Evolutionary conservation across 106 monocot species (phyloP).

Genomic region (Ottelia alismoides): DNA sequence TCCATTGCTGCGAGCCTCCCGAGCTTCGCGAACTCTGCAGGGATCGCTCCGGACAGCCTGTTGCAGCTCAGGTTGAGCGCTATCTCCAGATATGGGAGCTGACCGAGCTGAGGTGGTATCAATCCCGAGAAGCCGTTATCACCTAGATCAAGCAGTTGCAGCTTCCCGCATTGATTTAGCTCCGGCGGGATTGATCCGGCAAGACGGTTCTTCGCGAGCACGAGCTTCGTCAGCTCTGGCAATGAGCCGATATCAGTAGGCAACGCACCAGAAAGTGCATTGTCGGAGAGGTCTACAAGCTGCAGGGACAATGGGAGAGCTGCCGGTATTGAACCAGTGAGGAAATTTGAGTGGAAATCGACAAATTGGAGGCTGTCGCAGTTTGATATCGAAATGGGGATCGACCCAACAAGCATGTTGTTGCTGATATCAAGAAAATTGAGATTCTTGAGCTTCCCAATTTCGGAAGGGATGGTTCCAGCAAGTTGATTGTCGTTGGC

Average conservation of each 20-base stretch:
- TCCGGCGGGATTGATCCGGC: conserved; percentile 55
- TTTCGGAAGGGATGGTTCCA: conserved; percentile 63
- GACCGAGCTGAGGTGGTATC: conserved; percentile 55
- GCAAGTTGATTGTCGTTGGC: conserved; percentile 45
- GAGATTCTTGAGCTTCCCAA: conserved; percentile 51
- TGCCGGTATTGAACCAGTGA: conserved; percentile 46
- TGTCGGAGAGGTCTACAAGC: conserved; percentile 65
- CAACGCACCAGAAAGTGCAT: conserved; percentile 40
- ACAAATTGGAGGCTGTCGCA: conserved; percentile 62
- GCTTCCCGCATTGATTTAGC: conserved; percentile 48
- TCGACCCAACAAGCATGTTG: conserved; percentile 41
- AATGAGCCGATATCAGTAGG: conserved; percentile 30
- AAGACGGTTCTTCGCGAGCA: conserved; percentile 42
- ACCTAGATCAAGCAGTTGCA: conserved; percentile 75
- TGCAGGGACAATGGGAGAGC: conserved; percentile 41
- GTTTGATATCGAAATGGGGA: conserved; percentile 48
- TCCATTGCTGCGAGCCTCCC: conserved; percentile 64
- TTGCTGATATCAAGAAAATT: conserved; percentile 75
- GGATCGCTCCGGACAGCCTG: conserved; percentile 54
- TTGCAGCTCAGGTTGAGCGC: conserved; percentile 88
- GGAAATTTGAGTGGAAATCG: conserved; percentile 73
- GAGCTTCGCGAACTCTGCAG: conserved; percentile 32
- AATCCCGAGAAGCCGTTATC: conserved; percentile 52
- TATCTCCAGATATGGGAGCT: conserved; percentile 71
- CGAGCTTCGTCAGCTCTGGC: conserved; percentile 62